Conservation (phyloP, 805 yeast species). For the Lipomyces mesembrius region DNA sequence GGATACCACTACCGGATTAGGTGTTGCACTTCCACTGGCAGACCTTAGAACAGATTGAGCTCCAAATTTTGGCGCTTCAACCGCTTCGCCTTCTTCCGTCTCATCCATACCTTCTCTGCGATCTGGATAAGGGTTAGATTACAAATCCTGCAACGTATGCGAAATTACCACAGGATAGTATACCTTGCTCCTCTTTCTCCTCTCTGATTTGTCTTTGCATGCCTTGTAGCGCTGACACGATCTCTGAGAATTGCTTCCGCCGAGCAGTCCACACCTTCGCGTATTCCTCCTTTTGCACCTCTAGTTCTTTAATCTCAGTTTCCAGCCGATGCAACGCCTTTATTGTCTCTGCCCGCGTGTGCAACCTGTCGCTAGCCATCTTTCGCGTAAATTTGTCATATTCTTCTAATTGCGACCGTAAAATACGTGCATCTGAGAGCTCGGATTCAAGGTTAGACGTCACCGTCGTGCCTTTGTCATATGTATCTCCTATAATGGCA, state of each 20-base stretch:
- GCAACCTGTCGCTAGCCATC: constrained; percentile 15
- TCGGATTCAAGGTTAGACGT: constrained; percentile 21
- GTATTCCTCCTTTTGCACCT: constrained; percentile 29
- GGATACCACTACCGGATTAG: not conserved
- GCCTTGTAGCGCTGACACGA: constrained; percentile 36
- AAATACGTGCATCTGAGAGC: constrained; percentile 32
- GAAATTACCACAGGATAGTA: not conserved
- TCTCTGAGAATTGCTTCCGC: constrained; percentile 36
- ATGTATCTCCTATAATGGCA: constrained; percentile 9
- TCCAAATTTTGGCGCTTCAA: not conserved
- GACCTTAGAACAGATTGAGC: not conserved
- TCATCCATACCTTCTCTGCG: constrained; percentile 28
- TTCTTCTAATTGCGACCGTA: constrained; percentile 39
- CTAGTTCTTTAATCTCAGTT: constrained; percentile 40
- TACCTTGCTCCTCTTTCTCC: constrained; percentile 35
- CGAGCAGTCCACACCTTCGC: constrained; percentile 38
- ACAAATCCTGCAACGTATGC: not conserved
- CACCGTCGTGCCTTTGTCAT: constrained; percentile 5
- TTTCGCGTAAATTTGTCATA: constrained; percentile 34
- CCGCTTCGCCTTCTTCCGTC: constrained; percentile 30
- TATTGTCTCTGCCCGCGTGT: constrained; percentile 37
- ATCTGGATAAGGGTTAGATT: constrained; percentile 14
- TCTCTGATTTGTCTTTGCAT: constrained; percentile 35
- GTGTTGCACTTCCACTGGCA: not conserved
- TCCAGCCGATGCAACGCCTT: constrained; percentile 32